Evolutionary conservation across 495 filamentous ascomycete genomes (phyloP), one percentile per base, ranked within the genome.

Genomic region (Podospora pseudopauciseta): DNA sequence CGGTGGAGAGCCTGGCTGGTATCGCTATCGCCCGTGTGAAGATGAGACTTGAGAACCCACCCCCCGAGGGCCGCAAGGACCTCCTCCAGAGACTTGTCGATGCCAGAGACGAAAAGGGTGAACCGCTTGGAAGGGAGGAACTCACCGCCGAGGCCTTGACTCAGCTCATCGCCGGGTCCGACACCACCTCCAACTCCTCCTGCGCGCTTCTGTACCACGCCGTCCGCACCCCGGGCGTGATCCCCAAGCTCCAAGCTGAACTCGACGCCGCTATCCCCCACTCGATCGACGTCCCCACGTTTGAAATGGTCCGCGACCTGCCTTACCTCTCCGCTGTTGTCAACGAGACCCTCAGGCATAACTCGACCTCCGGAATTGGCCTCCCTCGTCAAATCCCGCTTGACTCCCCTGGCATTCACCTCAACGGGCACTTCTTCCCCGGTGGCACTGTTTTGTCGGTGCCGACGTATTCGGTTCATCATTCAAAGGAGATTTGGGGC

Each of bases 131-230:
- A 0, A 85, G 90, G 20, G 84, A 89, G 70, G 93, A 97, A 76
- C 83, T 96, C 55, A 94, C 92, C 4, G 93, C 92, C 26, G 93
- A 97, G 77, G 93, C 93, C 0, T 80, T 96, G 23, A 96, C 93
- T 1, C 93, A 96, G 78, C 82, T 97, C 54, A 97, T 97, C 72
- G 93, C 93, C 3, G 93, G 93, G 28, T 91, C 88, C 59, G 93
- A 96, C 76, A 97, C 93, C 0, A 97, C 93, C 2, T 91, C 88
- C 68, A 97, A 97, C 81, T 93, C 93, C 3, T 88, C 89, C 60
- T 97, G 93, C 76, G 92, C 93, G 2, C 86, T 96, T 57, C 84
- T 97, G 18, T 96, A 88, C 82, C 89, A 92, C 83, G 87, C 83
- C 28, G 79, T 89, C 53, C 81, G 83, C 60, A 93, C 90, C 6